These are phyloP conservation scores for Byssoonygena ceratinophila DNA, from an alignment of 2,329 filamentous ascomycete species.

Conservation along the genomic window DNA sequence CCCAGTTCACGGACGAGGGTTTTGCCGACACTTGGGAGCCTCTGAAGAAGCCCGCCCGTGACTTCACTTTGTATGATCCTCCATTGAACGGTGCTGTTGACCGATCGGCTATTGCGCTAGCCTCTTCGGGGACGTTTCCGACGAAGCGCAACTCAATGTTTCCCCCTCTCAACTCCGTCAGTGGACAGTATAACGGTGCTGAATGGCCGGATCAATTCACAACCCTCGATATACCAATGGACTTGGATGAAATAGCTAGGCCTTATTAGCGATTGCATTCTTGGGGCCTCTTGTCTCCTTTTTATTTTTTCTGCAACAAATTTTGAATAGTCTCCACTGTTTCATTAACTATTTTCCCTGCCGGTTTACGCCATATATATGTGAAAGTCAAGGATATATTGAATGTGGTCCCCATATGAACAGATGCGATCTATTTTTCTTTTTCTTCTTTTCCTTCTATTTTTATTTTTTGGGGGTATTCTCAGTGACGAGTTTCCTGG, in stretches of 20 bases:
- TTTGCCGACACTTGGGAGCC: slow-evolving; percentile 19
- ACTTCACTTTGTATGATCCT: slow-evolving; percentile 24
- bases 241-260: background rate
- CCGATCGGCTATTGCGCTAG: background rate
- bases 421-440: background rate
- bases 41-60: slow-evolving; percentile 17
- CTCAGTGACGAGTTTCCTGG: too few species aligned
- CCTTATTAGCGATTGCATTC: background rate
- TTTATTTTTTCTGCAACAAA: background rate
- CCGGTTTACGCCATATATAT: background rate
- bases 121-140: background rate
- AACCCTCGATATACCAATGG: background rate
- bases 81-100: background rate
- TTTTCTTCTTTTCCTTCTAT: background rate
- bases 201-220: background rate
- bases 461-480: too few species aligned
- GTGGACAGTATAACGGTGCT: background rate
- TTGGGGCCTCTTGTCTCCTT: background rate
- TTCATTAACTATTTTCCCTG: background rate
- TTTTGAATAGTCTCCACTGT: background rate
- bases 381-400: background rate
- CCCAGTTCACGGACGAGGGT: slow-evolving; percentile 20
- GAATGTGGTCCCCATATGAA: background rate
- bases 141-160: background rate
- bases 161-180: background rate